Evolutionary conservation across 768 basidiomycete genomes (phyloP).

Genomic region (Termitomyces sp.): DNA sequence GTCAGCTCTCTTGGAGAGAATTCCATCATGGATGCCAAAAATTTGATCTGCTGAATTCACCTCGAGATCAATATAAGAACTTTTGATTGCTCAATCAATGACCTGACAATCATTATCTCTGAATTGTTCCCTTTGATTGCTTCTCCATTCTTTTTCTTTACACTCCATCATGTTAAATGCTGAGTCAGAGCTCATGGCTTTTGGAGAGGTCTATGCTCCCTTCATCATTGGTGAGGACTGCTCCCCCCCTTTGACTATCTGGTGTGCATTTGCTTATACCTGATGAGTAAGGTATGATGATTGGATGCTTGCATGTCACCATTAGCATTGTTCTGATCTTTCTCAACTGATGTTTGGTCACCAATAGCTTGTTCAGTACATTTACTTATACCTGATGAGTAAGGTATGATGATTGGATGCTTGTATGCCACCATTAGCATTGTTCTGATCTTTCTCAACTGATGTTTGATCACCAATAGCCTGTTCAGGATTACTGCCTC

Average conservation of each 20-base stretch:
- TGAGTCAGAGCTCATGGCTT: slow-evolving; percentile 1
- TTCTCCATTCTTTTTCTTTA: background rate
- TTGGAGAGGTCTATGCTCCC: slow-evolving; percentile 6
- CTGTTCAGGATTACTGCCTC: slow-evolving; percentile 9
- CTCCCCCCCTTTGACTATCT: background rate
- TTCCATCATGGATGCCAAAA: background rate
- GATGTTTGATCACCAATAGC: background rate
- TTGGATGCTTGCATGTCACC: slow-evolving; percentile 8
- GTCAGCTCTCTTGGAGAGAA: background rate
- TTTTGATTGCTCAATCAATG: background rate
- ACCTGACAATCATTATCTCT: background rate
- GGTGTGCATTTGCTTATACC: background rate
- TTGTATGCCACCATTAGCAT: background rate
- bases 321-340: background rate
- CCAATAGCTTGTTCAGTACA: slow-evolving; percentile 5
- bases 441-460: background rate
- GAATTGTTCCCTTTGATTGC: background rate
- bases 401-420: slow-evolving; percentile 13
- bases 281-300: slow-evolving; percentile 8
- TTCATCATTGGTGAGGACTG: slow-evolving; percentile 6
- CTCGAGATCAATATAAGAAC: background rate
- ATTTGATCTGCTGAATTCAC: background rate
- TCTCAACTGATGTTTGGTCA: background rate
- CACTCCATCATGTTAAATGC: background rate
- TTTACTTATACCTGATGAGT: background rate